Percentiles rank a stretch among this genome's conserved stretches.
Evolutionary conservation across 805 yeast species (phyloP).

Genomic region (Nakazawaea ishiwadae): DNA sequence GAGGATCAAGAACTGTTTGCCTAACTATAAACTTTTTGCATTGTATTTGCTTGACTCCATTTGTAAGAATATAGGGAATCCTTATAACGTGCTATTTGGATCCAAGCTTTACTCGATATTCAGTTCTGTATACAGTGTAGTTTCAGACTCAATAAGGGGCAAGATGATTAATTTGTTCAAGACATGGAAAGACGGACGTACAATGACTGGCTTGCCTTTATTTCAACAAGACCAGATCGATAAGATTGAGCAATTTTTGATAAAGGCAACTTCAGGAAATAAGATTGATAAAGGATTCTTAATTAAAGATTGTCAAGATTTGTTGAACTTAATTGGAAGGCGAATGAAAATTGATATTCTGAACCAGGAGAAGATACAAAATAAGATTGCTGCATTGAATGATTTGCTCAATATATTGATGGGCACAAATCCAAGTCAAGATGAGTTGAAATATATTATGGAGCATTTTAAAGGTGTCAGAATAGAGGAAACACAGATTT

Average conservation of each 20-base stretch:
- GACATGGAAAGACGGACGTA: conserved; percentile 78
- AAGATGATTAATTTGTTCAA: conserved; percentile 74
- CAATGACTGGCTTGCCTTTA: conserved; percentile 59
- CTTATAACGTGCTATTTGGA: conserved; percentile 79
- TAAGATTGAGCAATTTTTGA: conserved; percentile 69
- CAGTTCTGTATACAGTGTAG: conserved; percentile 72
- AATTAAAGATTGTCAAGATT: conserved; percentile 28
- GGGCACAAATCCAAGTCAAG: conserved; percentile 20
- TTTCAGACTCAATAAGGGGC: conserved; percentile 67
- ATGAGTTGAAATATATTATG: conserved; percentile 26
- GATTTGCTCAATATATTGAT: conserved; percentile 38
- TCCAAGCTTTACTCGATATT: conserved; percentile 64
- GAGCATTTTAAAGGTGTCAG: conserved; percentile 27
- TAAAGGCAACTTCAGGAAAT: conserved; percentile 47
- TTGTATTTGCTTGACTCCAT: conserved; percentile 87
- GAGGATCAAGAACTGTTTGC: conserved; percentile 73
- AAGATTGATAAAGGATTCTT: conserved; percentile 17
- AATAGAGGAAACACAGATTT: conserved; percentile 27
- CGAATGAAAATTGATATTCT: conserved; percentile 30
- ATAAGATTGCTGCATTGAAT: conserved; percentile 38
- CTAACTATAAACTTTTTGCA: conserved; percentile 78
- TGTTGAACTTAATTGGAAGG: conserved; percentile 38
- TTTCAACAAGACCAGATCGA: conserved; percentile 69
- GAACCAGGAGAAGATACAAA: conserved; percentile 35
- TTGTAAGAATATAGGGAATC: conserved; percentile 85